These are phyloP conservation scores for Nicotiana rustica DNA, from an alignment of 305 asterid genomes.

Conservation along the genomic window DNA sequence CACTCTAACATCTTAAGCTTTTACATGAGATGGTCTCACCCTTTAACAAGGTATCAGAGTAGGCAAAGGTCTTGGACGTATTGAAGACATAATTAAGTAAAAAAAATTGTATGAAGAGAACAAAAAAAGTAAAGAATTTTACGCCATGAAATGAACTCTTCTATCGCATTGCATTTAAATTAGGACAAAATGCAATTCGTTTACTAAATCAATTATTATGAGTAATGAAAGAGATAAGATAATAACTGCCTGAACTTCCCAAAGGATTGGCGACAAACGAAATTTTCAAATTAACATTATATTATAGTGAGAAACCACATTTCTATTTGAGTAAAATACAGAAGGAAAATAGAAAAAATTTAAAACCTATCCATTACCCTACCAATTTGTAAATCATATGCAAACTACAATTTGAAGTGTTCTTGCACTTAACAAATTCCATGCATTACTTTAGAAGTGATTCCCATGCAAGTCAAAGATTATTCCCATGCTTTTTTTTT, in stretches of 20 bases:
- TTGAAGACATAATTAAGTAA: too few relatives aligned
- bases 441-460: conserved; percentile 7
- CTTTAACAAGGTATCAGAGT: too few relatives aligned
- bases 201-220: neutral
- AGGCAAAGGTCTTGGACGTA: too few relatives aligned
- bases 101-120: neutral
- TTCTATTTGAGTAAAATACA: neutral
- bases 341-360: neutral
- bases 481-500: neutral
- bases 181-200: neutral
- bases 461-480: neutral
- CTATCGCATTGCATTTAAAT: neutral
- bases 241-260: neutral
- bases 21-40: too few relatives aligned
- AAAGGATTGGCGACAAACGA: neutral
- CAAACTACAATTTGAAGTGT: neutral
- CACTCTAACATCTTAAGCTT: too few relatives aligned
- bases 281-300: neutral
- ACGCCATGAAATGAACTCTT: neutral
- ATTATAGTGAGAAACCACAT: neutral
- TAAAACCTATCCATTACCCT: neutral
- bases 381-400: too few relatives aligned
- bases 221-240: neutral
- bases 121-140: neutral
- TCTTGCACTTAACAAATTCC: neutral